phyloP scores from a whole-genome alignment of 768 basidiomycete genomes.

The Cystobasidium tubakii region DNA sequence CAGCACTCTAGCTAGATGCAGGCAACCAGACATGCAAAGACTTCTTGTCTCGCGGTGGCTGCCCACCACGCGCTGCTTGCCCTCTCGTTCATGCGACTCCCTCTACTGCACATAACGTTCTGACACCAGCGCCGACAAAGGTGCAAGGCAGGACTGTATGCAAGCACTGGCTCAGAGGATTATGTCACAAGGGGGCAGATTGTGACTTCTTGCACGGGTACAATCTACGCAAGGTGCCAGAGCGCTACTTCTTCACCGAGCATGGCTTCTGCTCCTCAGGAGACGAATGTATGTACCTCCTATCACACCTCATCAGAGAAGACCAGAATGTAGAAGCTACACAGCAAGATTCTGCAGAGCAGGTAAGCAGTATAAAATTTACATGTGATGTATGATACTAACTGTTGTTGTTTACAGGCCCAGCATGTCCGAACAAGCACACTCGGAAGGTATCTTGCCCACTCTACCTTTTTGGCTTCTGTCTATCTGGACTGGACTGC shows the following conservation, averaged over 20 bases:
- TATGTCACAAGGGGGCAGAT: conserved; percentile 95
- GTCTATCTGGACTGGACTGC: conserved; percentile 82
- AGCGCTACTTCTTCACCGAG: conserved; percentile 98
- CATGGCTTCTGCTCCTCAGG: conserved; percentile 96
- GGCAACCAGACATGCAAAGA: conserved; percentile 92
- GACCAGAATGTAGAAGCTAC: conserved; percentile 90
- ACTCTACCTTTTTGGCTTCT: conserved; percentile 84
- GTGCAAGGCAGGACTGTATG: conserved; percentile 70
- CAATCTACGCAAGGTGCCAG: conserved; percentile 94
- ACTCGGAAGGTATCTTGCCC: conserved; percentile 85
- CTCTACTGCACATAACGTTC: conserved; percentile 80
- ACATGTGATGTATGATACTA: conserved; percentile 9
- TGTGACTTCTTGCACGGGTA: conserved; percentile 99
- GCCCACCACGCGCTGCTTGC: conserved; percentile 83
- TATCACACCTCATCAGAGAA: conserved; percentile 84
- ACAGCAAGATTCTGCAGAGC: conserved; percentile 90
- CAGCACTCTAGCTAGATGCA: conserved; percentile 75
- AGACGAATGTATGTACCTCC: conserved; percentile 74
- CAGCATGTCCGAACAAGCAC: conserved; percentile 83
- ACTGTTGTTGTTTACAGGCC: conserved; percentile 57
- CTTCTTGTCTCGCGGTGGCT: conserved; percentile 71
- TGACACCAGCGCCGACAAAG: conserved; percentile 72
- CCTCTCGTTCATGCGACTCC: conserved; percentile 87
- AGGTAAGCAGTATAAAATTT: conserved; percentile 56
- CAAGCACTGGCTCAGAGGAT: conserved; percentile 95